Percentiles rank a stretch among this genome's conserved stretches.
These are phyloP conservation scores for Tillandsia leiboldiana DNA, from an alignment of 176 grass and related monocot species.

Conservation along the genomic window DNA sequence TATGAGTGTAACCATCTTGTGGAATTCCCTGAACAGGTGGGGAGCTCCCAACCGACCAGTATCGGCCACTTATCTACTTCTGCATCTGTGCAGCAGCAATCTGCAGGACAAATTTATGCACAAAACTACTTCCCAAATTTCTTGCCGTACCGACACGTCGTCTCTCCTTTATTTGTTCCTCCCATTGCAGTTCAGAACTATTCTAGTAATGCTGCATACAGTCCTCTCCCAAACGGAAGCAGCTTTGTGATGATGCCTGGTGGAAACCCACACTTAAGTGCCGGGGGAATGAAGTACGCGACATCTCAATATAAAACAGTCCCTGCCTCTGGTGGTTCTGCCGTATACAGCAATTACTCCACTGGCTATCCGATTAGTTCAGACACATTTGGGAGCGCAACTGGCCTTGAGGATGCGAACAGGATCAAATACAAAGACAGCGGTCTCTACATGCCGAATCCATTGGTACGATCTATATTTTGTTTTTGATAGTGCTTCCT, in stretches of 20 bases:
- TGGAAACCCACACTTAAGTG: slow-evolving; percentile 35
- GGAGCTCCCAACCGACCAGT: slow-evolving; percentile 29
- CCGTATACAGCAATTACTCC: slow-evolving; percentile 38
- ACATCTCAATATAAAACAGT: slow-evolving; percentile 41
- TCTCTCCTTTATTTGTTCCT: slow-evolving; percentile 42
- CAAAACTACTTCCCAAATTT: slow-evolving; percentile 65
- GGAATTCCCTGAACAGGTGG: slow-evolving; percentile 19
- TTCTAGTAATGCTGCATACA: slow-evolving; percentile 48
- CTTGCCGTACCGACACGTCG: slow-evolving; percentile 47
- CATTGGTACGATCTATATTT: slow-evolving; percentile 27
- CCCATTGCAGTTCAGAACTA: slow-evolving; percentile 48
- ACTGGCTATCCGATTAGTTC: slow-evolving; percentile 37
- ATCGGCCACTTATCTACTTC: slow-evolving; percentile 29
- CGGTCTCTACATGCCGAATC: slow-evolving; percentile 32
- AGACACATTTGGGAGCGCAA: slow-evolving; percentile 25
- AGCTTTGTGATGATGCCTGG: slow-evolving; percentile 64
- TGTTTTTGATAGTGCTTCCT: too few relatives aligned
- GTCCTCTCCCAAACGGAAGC: slow-evolving; percentile 33
- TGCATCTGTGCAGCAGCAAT: slow-evolving; percentile 27
- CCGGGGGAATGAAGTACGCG: slow-evolving; percentile 43
- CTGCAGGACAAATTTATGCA: slow-evolving; percentile 46
- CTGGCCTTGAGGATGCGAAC: slow-evolving; percentile 28
- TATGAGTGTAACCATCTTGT: slow-evolving; percentile 5
- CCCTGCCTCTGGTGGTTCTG: slow-evolving; percentile 31
- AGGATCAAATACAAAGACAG: slow-evolving; percentile 50